These are phyloP conservation scores for Podospora bellae-mahoneyi DNA, from an alignment of 495 filamentous ascomycete genomes.

Conservation along the genomic window DNA sequence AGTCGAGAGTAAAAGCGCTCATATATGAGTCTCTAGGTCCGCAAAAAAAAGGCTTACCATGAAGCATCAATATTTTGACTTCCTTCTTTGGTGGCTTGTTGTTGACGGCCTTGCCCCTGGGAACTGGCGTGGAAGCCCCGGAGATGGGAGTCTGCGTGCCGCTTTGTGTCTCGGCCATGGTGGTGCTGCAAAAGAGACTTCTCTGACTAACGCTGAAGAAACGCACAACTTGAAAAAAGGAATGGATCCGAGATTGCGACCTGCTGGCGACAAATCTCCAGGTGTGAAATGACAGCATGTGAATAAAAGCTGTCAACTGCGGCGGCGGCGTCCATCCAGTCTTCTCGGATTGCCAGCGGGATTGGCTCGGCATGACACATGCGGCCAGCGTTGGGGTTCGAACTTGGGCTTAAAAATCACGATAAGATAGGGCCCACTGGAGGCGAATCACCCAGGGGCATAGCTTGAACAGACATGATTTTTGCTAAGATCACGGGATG, in stretches of 20 bases:
- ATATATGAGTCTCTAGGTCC: background rate
- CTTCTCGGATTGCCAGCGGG: background rate
- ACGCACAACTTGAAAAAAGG: background rate
- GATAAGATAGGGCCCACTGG: conserved; percentile 7
- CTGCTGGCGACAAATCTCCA: background rate
- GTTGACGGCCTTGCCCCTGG: conserved; percentile 1
- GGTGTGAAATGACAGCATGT: background rate
- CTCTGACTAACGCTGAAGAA: background rate
- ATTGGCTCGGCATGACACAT: conserved; percentile 11
- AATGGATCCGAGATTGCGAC: background rate
- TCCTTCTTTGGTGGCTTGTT: conserved; percentile 34
- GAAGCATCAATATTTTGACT: conserved; percentile 56
- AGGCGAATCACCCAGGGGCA: background rate
- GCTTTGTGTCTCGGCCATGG: conserved; percentile 6
- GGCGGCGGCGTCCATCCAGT: background rate
- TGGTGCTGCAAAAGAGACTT: background rate
- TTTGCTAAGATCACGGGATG: background rate
- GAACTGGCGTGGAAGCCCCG: conserved; percentile 1
- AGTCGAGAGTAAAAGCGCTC: background rate
- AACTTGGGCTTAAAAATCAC: conserved; percentile 12
- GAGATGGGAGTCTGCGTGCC: conserved; percentile 1
- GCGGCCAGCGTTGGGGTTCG: conserved; percentile 1
- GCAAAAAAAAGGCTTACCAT: conserved; percentile 38
- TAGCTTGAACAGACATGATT: background rate
- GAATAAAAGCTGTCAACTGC: background rate